Evolutionary conservation across 179 eudicot species (phyloP).

Genomic region (Dionaea muscipula): DNA sequence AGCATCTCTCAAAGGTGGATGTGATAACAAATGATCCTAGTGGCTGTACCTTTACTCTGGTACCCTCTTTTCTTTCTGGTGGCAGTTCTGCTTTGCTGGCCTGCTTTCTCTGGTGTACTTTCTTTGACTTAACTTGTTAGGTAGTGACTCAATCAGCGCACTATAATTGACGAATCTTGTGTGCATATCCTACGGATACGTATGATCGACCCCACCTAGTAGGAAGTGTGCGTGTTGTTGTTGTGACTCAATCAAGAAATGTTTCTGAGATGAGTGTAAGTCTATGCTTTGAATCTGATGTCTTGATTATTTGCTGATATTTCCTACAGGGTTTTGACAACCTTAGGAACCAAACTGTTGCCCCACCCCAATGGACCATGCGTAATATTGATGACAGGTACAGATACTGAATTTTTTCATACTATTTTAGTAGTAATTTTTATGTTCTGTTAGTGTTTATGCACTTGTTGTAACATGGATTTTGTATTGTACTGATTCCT

Average conservation of each 20-base stretch:
- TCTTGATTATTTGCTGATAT: slow-evolving; percentile 1
- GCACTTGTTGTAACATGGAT: too few relatives aligned
- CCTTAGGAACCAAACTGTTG: slow-evolving; percentile 73
- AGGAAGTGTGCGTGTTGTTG: too few relatives aligned
- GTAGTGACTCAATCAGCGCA: too few relatives aligned
- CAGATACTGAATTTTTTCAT: not conserved
- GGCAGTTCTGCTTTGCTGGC: too few relatives aligned
- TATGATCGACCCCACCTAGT: too few relatives aligned
- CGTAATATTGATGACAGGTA: slow-evolving; percentile 89
- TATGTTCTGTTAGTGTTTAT: not conserved
- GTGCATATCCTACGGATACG: not conserved
- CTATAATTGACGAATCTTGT: not conserved
- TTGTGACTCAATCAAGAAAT: too few relatives aligned
- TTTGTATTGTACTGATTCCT: not conserved
- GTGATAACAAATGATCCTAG: slow-evolving; percentile 79
- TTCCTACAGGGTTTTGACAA: slow-evolving; percentile 65
- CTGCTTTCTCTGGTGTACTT: not conserved
- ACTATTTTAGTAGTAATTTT: too few relatives aligned
- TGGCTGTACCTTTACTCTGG: slow-evolving; percentile 91
- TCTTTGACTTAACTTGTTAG: not conserved
- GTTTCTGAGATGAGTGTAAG: not conserved
- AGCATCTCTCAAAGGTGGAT: slow-evolving; percentile 95
- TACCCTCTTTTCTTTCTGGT: slow-evolving; percentile 24
- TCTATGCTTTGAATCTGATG: not conserved
- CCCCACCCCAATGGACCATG: slow-evolving; percentile 93